phyloP scores from a whole-genome alignment of 176 grass and related monocot genomes.

The Poa pratensis region DNA sequence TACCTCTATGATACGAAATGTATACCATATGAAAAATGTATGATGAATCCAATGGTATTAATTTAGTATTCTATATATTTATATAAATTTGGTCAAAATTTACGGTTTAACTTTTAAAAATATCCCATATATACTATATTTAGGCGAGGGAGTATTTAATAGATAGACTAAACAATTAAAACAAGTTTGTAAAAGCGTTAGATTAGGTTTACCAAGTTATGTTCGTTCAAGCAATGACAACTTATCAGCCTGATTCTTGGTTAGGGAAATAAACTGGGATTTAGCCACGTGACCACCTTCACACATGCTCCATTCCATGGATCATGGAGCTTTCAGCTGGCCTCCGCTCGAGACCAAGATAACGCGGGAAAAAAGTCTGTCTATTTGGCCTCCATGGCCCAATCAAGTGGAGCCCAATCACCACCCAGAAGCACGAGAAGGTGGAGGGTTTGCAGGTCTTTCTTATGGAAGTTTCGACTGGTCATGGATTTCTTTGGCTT shows the following conservation, averaged over 20 bases:
- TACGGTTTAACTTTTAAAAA: too few species aligned
- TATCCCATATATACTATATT: too few species aligned
- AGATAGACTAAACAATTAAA: neutral
- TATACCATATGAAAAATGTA: too few species aligned
- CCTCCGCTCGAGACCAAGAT: neutral
- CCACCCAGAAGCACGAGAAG: neutral
- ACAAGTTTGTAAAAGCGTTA: neutral
- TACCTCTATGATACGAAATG: too few species aligned
- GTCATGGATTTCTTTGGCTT: too few species aligned
- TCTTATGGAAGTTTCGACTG: too few species aligned
- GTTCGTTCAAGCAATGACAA: neutral
- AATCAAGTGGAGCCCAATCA: conserved; percentile 1
- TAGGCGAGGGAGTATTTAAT: too few species aligned
- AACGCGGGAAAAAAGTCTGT: neutral
- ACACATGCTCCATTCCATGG: neutral
- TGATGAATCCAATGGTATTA: too few species aligned
- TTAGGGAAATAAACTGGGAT: neutral
- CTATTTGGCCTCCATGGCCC: neutral
- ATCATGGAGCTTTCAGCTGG: neutral
- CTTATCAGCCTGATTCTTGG: neutral
- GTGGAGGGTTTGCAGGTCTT: too few species aligned
- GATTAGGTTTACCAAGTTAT: neutral
- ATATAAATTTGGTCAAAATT: too few species aligned
- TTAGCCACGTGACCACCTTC: neutral
- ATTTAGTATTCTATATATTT: too few species aligned